Percentiles rank a stretch among this genome's conserved stretches.
These are phyloP conservation scores for Fusarium sp. DNA, from an alignment of 2,329 filamentous ascomycete genomes.

Conservation along the genomic window DNA sequence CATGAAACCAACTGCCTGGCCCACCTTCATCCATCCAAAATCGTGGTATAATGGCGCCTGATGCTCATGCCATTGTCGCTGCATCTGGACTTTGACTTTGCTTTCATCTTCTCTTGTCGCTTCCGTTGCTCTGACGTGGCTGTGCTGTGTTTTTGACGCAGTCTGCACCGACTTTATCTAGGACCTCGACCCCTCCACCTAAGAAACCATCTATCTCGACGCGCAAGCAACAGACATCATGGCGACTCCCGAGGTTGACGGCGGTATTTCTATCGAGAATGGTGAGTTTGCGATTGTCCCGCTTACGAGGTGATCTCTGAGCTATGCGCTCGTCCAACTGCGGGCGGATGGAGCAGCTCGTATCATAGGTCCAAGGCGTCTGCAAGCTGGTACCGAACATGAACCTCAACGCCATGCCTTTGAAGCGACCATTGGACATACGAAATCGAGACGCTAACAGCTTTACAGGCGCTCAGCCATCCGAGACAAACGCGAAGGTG, in stretches of 20 bases:
- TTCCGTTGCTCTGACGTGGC: conserved; percentile 28
- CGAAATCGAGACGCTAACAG: conserved; percentile 18
- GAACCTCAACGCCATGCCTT: neutral
- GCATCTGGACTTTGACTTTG: conserved; percentile 20
- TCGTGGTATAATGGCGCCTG: conserved; percentile 27
- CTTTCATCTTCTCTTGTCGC: conserved; percentile 7
- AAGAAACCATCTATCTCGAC: conserved; percentile 2
- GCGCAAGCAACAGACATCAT: conserved; percentile 24
- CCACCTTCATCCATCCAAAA: conserved; percentile 33
- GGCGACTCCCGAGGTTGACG: conserved; percentile 25
- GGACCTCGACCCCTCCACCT: conserved; percentile 19
- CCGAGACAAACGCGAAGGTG: conserved; percentile 38
- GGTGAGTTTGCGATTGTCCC: conserved; percentile 32
- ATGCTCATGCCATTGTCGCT: conserved; percentile 28
- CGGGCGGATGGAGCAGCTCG: conserved; percentile 2
- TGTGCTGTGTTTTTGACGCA: conserved; percentile 11
- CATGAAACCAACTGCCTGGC: conserved; percentile 26
- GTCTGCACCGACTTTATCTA: conserved; percentile 13
- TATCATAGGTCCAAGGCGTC: neutral
- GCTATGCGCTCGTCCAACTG: conserved; percentile 8
- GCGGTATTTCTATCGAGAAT: conserved; percentile 15
- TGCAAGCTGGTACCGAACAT: neutral
- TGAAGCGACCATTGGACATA: neutral
- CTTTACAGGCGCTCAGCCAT: conserved; percentile 6
- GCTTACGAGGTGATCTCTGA: neutral